Evolutionary conservation across 2,329 filamentous ascomycete genomes (phyloP).

Genomic region (Myriosclerotinia scirpicola): DNA sequence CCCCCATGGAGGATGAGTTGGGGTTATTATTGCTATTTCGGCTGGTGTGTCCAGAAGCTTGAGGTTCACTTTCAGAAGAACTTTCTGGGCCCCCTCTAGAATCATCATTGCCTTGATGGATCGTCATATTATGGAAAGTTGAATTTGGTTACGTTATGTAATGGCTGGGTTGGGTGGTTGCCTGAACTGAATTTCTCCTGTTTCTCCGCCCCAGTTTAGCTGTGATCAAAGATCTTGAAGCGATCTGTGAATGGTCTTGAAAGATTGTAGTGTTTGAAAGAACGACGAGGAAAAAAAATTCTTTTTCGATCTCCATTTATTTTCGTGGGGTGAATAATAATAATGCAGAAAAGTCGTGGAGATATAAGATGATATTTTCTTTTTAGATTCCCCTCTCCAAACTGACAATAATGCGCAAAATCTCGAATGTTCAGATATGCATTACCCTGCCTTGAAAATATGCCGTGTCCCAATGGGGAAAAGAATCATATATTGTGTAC

Average conservation of each 20-base stretch:
- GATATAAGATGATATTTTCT: constrained; percentile 6
- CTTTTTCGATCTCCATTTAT: constrained; percentile 14
- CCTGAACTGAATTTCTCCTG: background rate
- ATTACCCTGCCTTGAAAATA: constrained; percentile 11
- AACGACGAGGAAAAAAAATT: background rate
- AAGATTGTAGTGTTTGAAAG: background rate
- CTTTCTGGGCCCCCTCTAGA: background rate
- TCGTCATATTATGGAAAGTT: background rate
- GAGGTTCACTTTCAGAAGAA: constrained; percentile 4
- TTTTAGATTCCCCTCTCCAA: background rate
- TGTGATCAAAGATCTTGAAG: constrained; percentile 1
- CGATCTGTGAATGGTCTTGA: background rate
- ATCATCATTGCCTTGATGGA: background rate
- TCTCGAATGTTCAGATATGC: background rate
- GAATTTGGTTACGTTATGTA: background rate
- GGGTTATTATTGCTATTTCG: background rate
- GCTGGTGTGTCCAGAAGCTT: background rate
- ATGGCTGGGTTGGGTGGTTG: background rate
- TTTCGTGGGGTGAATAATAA: background rate
- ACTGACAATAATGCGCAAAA: background rate
- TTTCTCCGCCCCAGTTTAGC: background rate
- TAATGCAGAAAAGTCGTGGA: background rate
- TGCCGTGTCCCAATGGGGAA: background rate
- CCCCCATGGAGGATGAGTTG: background rate
- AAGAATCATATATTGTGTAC: constrained; percentile 18